phyloP scores from a whole-genome alignment of 345 rosid genomes.

The Lepidium aucheri region DNA sequence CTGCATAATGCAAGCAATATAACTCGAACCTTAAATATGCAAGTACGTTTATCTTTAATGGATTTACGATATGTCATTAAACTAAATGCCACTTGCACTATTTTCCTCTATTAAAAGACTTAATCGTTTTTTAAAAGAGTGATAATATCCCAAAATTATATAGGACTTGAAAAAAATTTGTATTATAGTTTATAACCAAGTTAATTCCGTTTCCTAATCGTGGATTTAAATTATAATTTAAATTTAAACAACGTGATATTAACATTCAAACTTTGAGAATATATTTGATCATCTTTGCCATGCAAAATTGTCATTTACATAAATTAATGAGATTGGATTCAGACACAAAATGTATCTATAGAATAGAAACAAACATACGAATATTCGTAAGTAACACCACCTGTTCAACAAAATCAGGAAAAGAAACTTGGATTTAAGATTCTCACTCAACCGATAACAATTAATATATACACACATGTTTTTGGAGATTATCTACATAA shows the following conservation, averaged over 20 bases:
- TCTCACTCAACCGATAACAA: background rate
- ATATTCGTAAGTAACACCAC: background rate
- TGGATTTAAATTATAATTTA: background rate
- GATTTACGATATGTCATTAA: too few species aligned
- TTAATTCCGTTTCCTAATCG: background rate
- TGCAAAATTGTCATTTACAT: background rate
- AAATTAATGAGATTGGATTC: background rate
- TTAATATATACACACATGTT: background rate
- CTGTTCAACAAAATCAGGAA: background rate
- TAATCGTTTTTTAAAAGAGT: background rate
- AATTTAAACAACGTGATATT: background rate
- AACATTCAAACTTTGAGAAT: background rate
- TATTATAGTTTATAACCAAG: background rate
- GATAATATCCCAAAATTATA: background rate
- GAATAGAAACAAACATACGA: background rate
- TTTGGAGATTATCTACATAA: too few species aligned
- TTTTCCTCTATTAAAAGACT: background rate
- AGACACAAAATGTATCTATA: background rate
- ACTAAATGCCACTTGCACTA: too few species aligned
- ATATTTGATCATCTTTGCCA: background rate
- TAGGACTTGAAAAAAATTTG: background rate
- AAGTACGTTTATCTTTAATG: too few species aligned
- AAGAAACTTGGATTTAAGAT: background rate
- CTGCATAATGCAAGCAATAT: too few species aligned
- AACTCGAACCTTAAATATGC: too few species aligned